phyloP scores from a whole-genome alignment of 805 yeast species.

The Candida quercuum region DNA sequence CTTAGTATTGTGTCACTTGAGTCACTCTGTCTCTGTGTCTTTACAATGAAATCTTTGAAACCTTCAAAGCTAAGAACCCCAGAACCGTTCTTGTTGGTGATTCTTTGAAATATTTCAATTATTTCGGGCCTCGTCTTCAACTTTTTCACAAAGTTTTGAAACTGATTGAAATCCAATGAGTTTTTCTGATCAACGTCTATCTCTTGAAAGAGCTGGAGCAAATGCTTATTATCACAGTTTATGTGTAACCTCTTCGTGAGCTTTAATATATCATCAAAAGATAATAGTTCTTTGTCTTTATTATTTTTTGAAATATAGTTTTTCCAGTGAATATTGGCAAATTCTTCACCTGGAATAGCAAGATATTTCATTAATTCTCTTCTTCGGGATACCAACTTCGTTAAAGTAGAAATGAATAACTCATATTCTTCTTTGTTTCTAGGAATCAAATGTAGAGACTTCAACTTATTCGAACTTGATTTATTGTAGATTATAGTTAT shows the following conservation, averaged over 20 bases:
- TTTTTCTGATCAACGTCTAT: conserved; percentile 48
- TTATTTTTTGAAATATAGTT: conserved; percentile 36
- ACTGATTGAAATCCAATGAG: conserved; percentile 62
- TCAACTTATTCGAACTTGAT: conserved; percentile 54
- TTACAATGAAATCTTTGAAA: conserved; percentile 39
- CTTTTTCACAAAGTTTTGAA: conserved; percentile 65
- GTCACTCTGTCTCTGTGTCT: conserved; percentile 42
- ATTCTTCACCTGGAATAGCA: conserved; percentile 55
- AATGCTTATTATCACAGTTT: conserved; percentile 51
- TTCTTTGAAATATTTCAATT: conserved; percentile 37
- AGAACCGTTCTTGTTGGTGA: conserved; percentile 19
- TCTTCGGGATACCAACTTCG: conserved; percentile 50
- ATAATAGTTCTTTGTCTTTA: conserved; percentile 32
- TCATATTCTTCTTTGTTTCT: conserved; percentile 45
- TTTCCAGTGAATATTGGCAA: conserved; percentile 63
- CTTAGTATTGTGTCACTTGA: conserved; percentile 25
- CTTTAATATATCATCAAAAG: conserved; percentile 63
- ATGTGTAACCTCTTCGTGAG: conserved; percentile 67
- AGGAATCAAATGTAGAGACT: conserved; percentile 78
- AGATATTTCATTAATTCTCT: conserved; percentile 58
- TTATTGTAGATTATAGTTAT: conserved; percentile 70
- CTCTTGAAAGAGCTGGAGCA: conserved; percentile 44
- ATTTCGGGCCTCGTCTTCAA: conserved; percentile 67
- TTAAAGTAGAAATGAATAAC: conserved; percentile 48
- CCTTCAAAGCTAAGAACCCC: conserved; percentile 23